Evolutionary conservation across 2,329 filamentous ascomycete species (phyloP).

Genomic region (Fusarium pseudocircinatum): DNA sequence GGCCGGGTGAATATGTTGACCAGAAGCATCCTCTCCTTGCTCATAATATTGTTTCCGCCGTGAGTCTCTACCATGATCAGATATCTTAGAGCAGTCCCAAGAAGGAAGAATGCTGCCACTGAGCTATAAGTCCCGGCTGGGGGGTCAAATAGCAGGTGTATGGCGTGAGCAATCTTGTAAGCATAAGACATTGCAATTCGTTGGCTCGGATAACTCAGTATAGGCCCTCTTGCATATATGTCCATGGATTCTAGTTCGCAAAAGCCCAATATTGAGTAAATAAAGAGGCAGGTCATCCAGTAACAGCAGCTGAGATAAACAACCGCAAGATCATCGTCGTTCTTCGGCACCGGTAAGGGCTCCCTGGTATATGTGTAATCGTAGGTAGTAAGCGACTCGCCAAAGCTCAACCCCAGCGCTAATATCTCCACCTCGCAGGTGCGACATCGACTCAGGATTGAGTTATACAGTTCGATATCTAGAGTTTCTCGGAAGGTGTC

Average conservation of each 20-base stretch:
- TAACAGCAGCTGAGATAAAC: constrained; percentile 12
- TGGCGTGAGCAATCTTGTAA: neutral
- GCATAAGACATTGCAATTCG: constrained; percentile 4
- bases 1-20: constrained; percentile 3
- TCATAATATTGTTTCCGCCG: neutral
- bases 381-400: neutral
- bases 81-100: constrained; percentile 12
- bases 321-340: neutral
- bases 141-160: neutral
- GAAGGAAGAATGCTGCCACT: neutral
- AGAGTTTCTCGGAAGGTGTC: neutral
- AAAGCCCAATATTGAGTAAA: constrained; percentile 11
- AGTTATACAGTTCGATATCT: neutral
- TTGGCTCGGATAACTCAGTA: neutral
- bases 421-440: neutral
- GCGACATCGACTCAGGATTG: neutral
- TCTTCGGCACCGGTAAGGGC: neutral
- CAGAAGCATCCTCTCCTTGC: neutral
- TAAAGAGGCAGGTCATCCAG: constrained; percentile 18
- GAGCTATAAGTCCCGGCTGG: constrained; percentile 6
- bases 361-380: constrained; percentile 7
- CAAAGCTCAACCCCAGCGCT: neutral
- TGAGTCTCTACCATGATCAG: constrained; percentile 13
- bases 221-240: rapidly evolving
- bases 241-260: neutral